phyloP scores from a whole-genome alignment of 176 grass and related monocot species.

The Triticum timopheevii region DNA sequence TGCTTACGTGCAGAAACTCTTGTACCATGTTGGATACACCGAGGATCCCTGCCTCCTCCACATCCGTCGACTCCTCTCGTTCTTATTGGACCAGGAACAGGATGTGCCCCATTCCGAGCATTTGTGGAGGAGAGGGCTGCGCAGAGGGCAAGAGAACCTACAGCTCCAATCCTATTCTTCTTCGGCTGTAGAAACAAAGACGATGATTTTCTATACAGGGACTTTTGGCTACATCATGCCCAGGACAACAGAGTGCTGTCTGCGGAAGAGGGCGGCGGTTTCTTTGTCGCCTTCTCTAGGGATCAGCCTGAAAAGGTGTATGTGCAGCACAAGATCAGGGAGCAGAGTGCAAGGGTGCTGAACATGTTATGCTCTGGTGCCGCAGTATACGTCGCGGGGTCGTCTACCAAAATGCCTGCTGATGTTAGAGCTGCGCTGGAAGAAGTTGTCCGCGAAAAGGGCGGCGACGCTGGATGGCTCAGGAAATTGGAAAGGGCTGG shows the following conservation, averaged over 20 bases:
- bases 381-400: conserved; percentile 66
- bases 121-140: conserved; percentile 70
- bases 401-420: conserved; percentile 84
- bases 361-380: conserved; percentile 54
- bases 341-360: conserved; percentile 74
- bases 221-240: conserved; percentile 82
- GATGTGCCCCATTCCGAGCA: conserved; percentile 82
- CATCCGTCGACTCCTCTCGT: conserved; percentile 64
- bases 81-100: conserved; percentile 89
- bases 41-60: conserved; percentile 59
- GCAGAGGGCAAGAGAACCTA: conserved; percentile 34
- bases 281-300: conserved; percentile 84
- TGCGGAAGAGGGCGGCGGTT: conserved; percentile 58
- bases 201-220: conserved; percentile 74
- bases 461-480: neutral
- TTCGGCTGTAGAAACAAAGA: conserved; percentile 75
- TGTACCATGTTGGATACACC: conserved; percentile 72
- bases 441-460: conserved; percentile 49
- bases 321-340: conserved; percentile 89
- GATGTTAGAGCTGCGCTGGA: conserved; percentile 73
- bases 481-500: neutral
- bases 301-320: conserved; percentile 84
- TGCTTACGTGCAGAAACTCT: conserved; percentile 38
- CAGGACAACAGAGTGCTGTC: conserved; percentile 66
- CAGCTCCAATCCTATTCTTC: conserved; percentile 74